Percentiles rank a stretch among this genome's conserved stretches.
These are phyloP conservation scores for Zostera marina DNA, from an alignment of 116 monocot species.

Conservation along the genomic window DNA sequence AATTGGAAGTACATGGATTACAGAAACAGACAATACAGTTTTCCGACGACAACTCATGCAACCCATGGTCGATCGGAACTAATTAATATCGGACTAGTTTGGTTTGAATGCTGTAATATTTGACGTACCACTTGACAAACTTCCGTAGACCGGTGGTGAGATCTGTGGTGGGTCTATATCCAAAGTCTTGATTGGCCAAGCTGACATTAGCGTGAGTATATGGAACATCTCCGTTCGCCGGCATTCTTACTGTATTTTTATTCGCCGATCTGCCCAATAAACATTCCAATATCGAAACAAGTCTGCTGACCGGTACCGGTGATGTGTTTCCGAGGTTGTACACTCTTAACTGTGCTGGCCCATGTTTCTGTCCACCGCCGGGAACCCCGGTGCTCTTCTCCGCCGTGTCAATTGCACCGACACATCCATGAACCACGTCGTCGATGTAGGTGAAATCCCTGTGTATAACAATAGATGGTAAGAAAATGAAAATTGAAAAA, in stretches of 20 bases:
- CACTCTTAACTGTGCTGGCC: constrained; percentile 21
- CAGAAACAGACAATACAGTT: no score
- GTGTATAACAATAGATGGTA: neutral
- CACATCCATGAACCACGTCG: constrained; percentile 24
- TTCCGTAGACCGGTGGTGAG: constrained; percentile 20
- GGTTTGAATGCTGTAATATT: constrained; percentile 14
- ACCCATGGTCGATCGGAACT: no score
- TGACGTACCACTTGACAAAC: constrained; percentile 26
- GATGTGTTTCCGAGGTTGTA: constrained; percentile 44
- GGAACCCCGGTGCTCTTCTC: constrained; percentile 24
- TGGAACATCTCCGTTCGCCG: constrained; percentile 26
- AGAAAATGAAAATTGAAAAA: neutral
- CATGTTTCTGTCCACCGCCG: constrained; percentile 24
- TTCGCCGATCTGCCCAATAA: constrained; percentile 13
- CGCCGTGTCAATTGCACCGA: constrained; percentile 28
- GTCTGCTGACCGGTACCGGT: constrained; percentile 19
- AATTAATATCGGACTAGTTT: no score
- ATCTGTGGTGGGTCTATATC: constrained; percentile 19
- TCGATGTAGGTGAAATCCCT: constrained; percentile 28
- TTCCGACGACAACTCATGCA: no score
- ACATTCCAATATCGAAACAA: constrained; percentile 25
- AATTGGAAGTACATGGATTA: no score
- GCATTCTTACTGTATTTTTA: constrained; percentile 19
- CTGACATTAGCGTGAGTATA: constrained; percentile 27
- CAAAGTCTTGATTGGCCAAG: constrained; percentile 18